phyloP scores from a whole-genome alignment of 2,329 filamentous ascomycete genomes.

The Macroventuria anomochaeta region DNA sequence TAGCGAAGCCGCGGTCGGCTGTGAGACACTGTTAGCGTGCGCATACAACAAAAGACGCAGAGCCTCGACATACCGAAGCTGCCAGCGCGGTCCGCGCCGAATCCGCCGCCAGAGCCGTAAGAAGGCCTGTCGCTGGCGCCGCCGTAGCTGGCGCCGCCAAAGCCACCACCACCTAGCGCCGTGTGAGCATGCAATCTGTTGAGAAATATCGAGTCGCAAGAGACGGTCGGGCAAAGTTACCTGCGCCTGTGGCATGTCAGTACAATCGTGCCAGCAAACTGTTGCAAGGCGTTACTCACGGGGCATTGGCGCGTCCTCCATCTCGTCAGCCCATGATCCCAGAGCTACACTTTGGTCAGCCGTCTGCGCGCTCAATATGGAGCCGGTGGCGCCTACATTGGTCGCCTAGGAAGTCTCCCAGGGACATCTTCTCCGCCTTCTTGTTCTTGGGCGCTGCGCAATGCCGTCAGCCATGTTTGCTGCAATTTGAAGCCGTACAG shows the following conservation, averaged over 20 bases:
- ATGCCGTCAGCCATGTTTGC: conserved; percentile 53
- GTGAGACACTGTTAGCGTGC: conserved; percentile 17
- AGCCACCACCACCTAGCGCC: conserved; percentile 43
- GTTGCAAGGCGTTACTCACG: conserved; percentile 61
- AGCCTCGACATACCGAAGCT: conserved; percentile 47
- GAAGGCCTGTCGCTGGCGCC: conserved; percentile 59
- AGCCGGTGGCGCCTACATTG: conserved; percentile 69
- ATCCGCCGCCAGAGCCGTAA: conserved; percentile 52
- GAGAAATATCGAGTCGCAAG: neutral
- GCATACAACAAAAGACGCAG: conserved; percentile 14
- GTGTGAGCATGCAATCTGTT: conserved; percentile 26
- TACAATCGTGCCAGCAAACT: neutral
- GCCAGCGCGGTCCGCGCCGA: conserved; percentile 46
- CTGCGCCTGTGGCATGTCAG: conserved; percentile 40
- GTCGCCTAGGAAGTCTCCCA: conserved; percentile 93
- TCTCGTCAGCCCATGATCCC: conserved; percentile 98
- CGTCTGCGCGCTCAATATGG: conserved; percentile 23
- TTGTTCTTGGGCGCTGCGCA: conserved; percentile 85
- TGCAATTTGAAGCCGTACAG: conserved; percentile 21
- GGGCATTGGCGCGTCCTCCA: conserved; percentile 81
- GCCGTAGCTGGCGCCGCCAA: conserved; percentile 46
- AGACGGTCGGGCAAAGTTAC: conserved; percentile 26
- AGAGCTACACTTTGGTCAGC: conserved; percentile 60
- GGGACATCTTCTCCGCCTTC: conserved; percentile 94
- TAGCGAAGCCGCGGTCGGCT: conserved; percentile 43